These are phyloP conservation scores for Tricholoma flavovirens DNA, from an alignment of 768 basidiomycete species.

Conservation along the genomic window DNA sequence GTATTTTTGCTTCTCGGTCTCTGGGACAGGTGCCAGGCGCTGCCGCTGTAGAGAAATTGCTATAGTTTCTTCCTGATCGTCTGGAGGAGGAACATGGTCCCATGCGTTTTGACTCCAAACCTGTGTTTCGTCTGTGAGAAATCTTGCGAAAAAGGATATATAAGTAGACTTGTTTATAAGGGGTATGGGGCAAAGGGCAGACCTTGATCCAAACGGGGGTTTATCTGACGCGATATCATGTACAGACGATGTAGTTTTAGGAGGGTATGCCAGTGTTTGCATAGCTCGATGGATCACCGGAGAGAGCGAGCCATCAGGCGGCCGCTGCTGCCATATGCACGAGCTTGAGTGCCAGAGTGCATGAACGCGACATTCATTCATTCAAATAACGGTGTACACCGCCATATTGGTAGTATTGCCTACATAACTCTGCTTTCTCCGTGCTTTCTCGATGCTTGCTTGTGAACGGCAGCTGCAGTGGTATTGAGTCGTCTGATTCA, in stretches of 20 bases:
- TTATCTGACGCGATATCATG: slow-evolving; percentile 48
- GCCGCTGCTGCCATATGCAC: too few relatives aligned
- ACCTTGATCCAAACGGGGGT: slow-evolving; percentile 73
- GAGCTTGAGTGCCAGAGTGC: too few relatives aligned
- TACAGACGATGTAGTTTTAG: slow-evolving; percentile 56
- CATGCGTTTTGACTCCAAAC: slow-evolving; percentile 88
- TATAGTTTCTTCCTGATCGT: slow-evolving; percentile 75
- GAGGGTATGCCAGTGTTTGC: neutral
- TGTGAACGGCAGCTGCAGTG: neutral
- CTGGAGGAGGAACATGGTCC: slow-evolving; percentile 84
- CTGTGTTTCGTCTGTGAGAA: slow-evolving; percentile 61
- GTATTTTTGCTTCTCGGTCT: slow-evolving; percentile 63
- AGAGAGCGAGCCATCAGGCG: neutral
- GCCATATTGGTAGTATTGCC: neutral
- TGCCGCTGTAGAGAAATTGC: slow-evolving; percentile 66
- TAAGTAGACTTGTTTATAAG: neutral
- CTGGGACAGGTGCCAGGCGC: slow-evolving; percentile 63
- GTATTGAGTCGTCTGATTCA: neutral
- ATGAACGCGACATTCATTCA: too few relatives aligned
- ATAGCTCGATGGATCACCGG: neutral
- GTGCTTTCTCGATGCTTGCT: neutral
- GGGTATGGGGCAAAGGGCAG: slow-evolving; percentile 7
- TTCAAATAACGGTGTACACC: too few relatives aligned
- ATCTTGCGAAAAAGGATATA: slow-evolving; percentile 34
- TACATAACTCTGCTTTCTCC: neutral